A percentile compares a stretch with the other conserved stretches of the same genome.
Conservation (phyloP, 2,329 filamentous ascomycete species). For the Immersiporthe knoxdaviesiana region DNA sequence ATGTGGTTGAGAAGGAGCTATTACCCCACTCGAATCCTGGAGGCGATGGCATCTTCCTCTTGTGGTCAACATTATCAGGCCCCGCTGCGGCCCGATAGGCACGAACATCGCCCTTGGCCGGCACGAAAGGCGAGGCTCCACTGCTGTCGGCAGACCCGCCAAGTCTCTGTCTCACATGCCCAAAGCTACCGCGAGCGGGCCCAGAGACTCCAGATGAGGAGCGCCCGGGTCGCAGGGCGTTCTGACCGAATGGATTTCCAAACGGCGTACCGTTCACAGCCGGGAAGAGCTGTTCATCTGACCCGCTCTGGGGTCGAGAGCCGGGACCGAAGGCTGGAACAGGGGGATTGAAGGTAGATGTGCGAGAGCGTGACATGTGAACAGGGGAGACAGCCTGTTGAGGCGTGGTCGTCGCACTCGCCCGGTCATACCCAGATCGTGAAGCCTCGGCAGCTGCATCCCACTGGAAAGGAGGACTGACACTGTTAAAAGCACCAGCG, state of each 20-base stretch:
- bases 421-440: slow-evolving; percentile 1
- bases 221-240: slow-evolving; percentile 13
- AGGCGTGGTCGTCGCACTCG: slow-evolving; percentile 8
- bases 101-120: slow-evolving; percentile 16
- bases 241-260: slow-evolving; percentile 13
- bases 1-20: slow-evolving; percentile 37
- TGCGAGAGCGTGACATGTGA: slow-evolving; percentile 3
- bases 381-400: slow-evolving; percentile 6
- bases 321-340: slow-evolving; percentile 22
- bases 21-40: slow-evolving; percentile 18
- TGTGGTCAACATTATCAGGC: background rate
- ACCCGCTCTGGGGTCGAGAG: slow-evolving; percentile 15
- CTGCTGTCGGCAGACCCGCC: slow-evolving; percentile 29
- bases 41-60: slow-evolving; percentile 23
- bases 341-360: slow-evolving; percentile 20
- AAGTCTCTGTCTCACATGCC: slow-evolving; percentile 24
- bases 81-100: slow-evolving; percentile 9
- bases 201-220: slow-evolving; percentile 24
- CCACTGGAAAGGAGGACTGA: slow-evolving; percentile 15
- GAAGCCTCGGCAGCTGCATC: slow-evolving; percentile 10
- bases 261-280: background rate
- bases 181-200: slow-evolving; percentile 12
- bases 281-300: slow-evolving; percentile 15
- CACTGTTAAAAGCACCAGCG: slow-evolving; percentile 4
- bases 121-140: slow-evolving; percentile 21